Conservation (phyloP, 768 basidiomycete genomes). For the Peribolospora kevripleyi region DNA sequence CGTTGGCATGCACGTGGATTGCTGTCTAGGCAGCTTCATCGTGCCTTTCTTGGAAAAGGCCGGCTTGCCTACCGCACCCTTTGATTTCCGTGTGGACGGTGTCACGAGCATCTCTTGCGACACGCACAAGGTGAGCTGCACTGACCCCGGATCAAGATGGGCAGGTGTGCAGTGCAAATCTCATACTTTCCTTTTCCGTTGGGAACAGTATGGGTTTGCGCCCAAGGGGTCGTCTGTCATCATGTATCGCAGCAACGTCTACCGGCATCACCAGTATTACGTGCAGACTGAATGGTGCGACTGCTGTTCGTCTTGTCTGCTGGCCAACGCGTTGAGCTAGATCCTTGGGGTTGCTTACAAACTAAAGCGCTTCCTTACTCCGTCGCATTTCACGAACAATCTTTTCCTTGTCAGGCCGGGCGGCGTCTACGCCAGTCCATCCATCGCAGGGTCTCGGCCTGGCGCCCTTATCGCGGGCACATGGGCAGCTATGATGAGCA, state of each 20-base stretch:
- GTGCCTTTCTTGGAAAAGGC: conserved; percentile 63
- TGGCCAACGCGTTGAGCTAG: too few species aligned
- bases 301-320: conserved; percentile 24
- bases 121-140: conserved; percentile 50
- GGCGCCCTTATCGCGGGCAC: conserved; percentile 81
- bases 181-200: background rate
- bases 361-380: too few species aligned
- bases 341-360: conserved; percentile 8
- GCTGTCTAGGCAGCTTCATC: conserved; percentile 61
- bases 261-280: conserved; percentile 40
- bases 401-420: conserved; percentile 25
- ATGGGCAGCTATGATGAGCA: conserved; percentile 88
- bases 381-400: conserved; percentile 1
- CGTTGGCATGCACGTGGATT: conserved; percentile 78
- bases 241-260: conserved; percentile 47
- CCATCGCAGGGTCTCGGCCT: conserved; percentile 75
- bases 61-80: conserved; percentile 24
- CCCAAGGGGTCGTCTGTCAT: conserved; percentile 87
- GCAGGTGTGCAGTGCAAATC: background rate
- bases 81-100: conserved; percentile 74
- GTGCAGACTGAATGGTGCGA: conserved; percentile 43
- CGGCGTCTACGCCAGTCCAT: conserved; percentile 74
- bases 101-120: conserved; percentile 92
- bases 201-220: conserved; percentile 42
- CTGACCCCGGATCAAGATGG: too few species aligned